A percentile compares a stretch with the other conserved stretches of the same genome.
Conservation (phyloP, 148 eudicot genomes). For the Drosera capensis region DNA sequence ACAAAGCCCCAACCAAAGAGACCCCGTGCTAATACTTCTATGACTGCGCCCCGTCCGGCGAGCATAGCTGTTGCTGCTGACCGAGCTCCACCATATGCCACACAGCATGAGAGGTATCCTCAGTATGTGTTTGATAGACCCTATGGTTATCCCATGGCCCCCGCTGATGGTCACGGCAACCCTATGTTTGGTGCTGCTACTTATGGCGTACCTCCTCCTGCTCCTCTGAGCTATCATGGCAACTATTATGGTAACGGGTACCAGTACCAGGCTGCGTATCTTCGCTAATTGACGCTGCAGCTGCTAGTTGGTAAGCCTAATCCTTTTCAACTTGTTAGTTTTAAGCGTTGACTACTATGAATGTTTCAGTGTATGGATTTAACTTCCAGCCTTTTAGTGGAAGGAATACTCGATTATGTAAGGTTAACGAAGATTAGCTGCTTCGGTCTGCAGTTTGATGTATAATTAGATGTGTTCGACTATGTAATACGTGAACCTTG, state of each 20-base stretch:
- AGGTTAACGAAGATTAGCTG: no score
- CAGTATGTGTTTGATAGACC: slow-evolving; percentile 75
- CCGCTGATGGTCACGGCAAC: slow-evolving; percentile 41
- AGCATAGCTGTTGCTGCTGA: slow-evolving; percentile 43
- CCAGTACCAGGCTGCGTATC: slow-evolving; percentile 80
- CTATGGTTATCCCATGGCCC: slow-evolving; percentile 44
- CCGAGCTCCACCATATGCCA: slow-evolving; percentile 44
- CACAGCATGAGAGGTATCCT: slow-evolving; percentile 56
- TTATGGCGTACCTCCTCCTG: no score
- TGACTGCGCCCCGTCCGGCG: slow-evolving; percentile 40
- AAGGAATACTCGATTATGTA: no score
- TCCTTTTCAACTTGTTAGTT: slow-evolving; percentile 35
- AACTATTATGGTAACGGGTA: slow-evolving; percentile 67
- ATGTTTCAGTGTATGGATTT: slow-evolving; percentile 35
- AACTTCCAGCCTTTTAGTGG: no score
- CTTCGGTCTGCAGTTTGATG: no score
- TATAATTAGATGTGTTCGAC: no score
- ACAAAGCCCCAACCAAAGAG: slow-evolving; percentile 88
- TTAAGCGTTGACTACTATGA: slow-evolving; percentile 59
- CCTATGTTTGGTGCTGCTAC: slow-evolving; percentile 43
- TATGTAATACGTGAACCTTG: no score
- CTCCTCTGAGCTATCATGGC: slow-evolving; percentile 66
- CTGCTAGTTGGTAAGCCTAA: slow-evolving; percentile 32
- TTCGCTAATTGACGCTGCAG: slow-evolving; percentile 57
- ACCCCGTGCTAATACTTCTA: slow-evolving; percentile 67